Base-by-base conservation (phyloP, 345 rosid species). In the Nephelium lappaceum region DNA sequence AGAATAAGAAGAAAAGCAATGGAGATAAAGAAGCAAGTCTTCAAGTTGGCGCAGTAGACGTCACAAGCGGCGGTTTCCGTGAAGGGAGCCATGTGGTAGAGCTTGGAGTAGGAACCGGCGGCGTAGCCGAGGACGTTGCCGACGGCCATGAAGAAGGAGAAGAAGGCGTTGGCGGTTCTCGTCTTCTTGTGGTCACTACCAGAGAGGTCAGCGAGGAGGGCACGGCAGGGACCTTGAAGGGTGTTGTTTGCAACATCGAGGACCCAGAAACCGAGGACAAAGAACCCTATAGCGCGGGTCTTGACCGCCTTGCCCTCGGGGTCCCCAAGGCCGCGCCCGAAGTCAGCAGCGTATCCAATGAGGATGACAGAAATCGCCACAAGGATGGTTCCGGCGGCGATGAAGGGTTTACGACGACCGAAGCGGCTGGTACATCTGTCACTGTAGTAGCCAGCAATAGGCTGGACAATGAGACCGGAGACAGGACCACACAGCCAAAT, bases 401-500 rank as follows among this genome's bases (percentile, higher is more conserved):
- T 92, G 80, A 88, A 95, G 9, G 99, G 99, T 3, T 98, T 91
- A 23, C 99, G 98, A 14, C 97, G 94, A 70, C 99, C 98, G 74
- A 90, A 89, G 24, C 89, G 88, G 47, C 91, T 85, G 77, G 89
- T 90, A 82, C 93, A 88, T 27, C 86, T 89, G 84, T 95, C 99
- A 57, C 98, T 93, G 78, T 86, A 81, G 85, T 87, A 93, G 19
- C 99, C 99, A 0, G 91, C 98, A 51, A 90, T 77, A 11, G 99
- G 99, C 79, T 95, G 99, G 25, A 95, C 97, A 3, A 95, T 80
- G 78, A 95, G 83, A 16, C 99, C 98, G 47, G 98, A 93, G 79
- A 95, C 53, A 70, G 98, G 98, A 0, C 98, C 98, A 42, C 97
- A 93, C 45, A 95, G 93, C 99, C 98, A 95, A 43, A 95, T 91